A percentile compares a stretch with the other conserved stretches of the same genome.
These are phyloP conservation scores for Holtermanniella nyarrowii DNA, from an alignment of 768 basidiomycete species.

Conservation along the genomic window DNA sequence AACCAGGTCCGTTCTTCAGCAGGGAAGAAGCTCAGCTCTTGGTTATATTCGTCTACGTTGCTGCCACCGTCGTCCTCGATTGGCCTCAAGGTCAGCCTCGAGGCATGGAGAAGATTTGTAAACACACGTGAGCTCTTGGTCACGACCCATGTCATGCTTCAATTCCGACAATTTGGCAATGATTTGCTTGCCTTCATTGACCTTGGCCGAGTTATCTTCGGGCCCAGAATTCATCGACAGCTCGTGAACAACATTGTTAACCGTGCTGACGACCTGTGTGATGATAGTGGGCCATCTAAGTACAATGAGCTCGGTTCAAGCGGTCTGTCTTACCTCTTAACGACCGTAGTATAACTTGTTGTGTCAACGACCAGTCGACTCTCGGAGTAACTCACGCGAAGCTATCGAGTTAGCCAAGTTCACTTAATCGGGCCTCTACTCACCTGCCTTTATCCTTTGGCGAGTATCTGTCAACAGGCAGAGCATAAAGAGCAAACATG, in stretches of 20 bases:
- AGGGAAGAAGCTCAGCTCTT: slow-evolving; percentile 51
- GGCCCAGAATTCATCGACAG: slow-evolving; percentile 43
- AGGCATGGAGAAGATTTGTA: not conserved
- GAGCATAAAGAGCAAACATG: slow-evolving; percentile 15
- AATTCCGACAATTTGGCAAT: slow-evolving; percentile 64
- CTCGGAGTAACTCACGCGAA: slow-evolving; percentile 17
- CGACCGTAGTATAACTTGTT: slow-evolving; percentile 27
- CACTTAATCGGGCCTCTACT: not conserved
- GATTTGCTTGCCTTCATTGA: slow-evolving; percentile 67
- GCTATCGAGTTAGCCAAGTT: slow-evolving; percentile 9
- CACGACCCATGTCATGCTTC: slow-evolving; percentile 80
- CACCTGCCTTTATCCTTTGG: slow-evolving; percentile 39
- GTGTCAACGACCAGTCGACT: not conserved
- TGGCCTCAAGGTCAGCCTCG: slow-evolving; percentile 44
- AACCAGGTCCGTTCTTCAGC: slow-evolving; percentile 60
- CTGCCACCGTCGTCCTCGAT: slow-evolving; percentile 68
- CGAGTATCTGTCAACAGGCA: slow-evolving; percentile 31
- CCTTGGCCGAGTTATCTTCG: slow-evolving; percentile 32
- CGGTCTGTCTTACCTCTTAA: slow-evolving; percentile 14
- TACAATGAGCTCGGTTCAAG: not conserved
- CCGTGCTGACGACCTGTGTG: slow-evolving; percentile 63
- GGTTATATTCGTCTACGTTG: slow-evolving; percentile 64
- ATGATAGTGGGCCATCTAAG: slow-evolving; percentile 65
- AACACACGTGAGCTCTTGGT: slow-evolving; percentile 56
- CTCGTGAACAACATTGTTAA: slow-evolving; percentile 60